These are phyloP conservation scores for Populus hybrid DNA, from an alignment of 441 rosid genomes.

Conservation along the genomic window DNA sequence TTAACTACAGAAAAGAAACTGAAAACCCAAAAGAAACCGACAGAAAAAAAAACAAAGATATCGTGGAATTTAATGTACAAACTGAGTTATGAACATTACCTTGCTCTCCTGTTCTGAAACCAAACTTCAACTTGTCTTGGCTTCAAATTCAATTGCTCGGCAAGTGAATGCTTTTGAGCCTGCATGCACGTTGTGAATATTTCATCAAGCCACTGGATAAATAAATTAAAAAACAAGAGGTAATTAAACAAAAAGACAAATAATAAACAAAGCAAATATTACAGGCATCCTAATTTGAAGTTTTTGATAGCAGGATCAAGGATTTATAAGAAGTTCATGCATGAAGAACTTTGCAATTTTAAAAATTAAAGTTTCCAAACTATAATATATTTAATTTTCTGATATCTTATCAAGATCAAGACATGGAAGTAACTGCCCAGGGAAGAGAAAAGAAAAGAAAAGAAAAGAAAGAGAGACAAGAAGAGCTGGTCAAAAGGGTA, in stretches of 20 bases:
- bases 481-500: slow-evolving; percentile 5
- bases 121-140: slow-evolving; percentile 64
- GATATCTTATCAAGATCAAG: background rate
- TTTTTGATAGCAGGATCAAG: background rate
- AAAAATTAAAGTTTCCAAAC: no score
- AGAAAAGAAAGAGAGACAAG: background rate
- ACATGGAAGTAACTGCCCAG: background rate
- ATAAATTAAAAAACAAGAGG: background rate
- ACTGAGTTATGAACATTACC: slow-evolving; percentile 23
- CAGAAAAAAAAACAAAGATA: background rate
- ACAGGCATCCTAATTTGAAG: background rate
- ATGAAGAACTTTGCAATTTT: background rate
- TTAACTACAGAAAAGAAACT: background rate
- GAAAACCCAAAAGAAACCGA: background rate
- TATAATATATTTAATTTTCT: no score
- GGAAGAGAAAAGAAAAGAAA: background rate
- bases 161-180: slow-evolving; percentile 45
- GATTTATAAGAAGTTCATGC: background rate
- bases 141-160: slow-evolving; percentile 38
- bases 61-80: background rate
- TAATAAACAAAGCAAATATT: background rate
- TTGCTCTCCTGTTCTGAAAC: slow-evolving; percentile 66
- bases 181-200: slow-evolving; percentile 10
- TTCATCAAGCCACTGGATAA: no score
- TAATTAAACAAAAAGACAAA: background rate